Evolutionary conservation across 331 rosid species (phyloP).

Genomic region (Saraca asoca): DNA sequence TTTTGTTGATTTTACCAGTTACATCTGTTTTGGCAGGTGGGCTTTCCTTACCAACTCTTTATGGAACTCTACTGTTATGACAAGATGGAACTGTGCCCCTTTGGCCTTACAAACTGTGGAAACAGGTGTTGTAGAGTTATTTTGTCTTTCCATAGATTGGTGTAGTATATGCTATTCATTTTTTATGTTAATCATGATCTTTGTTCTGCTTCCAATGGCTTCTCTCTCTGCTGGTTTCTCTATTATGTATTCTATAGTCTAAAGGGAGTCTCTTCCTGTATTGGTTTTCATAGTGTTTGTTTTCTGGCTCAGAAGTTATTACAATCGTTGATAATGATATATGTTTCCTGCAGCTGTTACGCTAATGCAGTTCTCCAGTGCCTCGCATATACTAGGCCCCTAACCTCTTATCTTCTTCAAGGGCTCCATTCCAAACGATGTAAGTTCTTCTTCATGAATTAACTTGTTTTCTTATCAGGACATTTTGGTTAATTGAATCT

Average conservation of each 20-base stretch:
- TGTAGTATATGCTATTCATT: too few relatives aligned
- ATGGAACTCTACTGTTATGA: constrained; percentile 61
- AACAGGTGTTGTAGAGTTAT: constrained; percentile 62
- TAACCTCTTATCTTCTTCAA: constrained; percentile 65
- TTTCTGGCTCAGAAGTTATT: not conserved
- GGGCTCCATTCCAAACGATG: constrained; percentile 76
- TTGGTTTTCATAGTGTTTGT: constrained; percentile 10
- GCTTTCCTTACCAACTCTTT: constrained; percentile 69
- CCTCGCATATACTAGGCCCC: constrained; percentile 78
- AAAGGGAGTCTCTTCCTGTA: too few relatives aligned
- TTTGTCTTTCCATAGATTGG: too few relatives aligned
- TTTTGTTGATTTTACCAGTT: constrained; percentile 37
- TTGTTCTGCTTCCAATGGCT: too few relatives aligned
- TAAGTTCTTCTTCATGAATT: constrained; percentile 47
- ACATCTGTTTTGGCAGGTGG: constrained; percentile 50
- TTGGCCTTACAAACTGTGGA: constrained; percentile 82
- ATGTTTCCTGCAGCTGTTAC: constrained; percentile 65
- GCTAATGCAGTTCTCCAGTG: constrained; percentile 91
- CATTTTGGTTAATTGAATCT: constrained; percentile 35
- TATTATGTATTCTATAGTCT: too few relatives aligned
- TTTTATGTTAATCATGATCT: too few relatives aligned
- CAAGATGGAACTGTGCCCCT: constrained; percentile 61
- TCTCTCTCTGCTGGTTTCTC: too few relatives aligned
- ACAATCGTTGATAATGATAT: constrained; percentile 35
- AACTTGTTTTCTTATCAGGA: constrained; percentile 26